These are phyloP conservation scores for Chromera velia DNA, from an alignment of 73 alveolate genomes.

Conservation along the genomic window DNA sequence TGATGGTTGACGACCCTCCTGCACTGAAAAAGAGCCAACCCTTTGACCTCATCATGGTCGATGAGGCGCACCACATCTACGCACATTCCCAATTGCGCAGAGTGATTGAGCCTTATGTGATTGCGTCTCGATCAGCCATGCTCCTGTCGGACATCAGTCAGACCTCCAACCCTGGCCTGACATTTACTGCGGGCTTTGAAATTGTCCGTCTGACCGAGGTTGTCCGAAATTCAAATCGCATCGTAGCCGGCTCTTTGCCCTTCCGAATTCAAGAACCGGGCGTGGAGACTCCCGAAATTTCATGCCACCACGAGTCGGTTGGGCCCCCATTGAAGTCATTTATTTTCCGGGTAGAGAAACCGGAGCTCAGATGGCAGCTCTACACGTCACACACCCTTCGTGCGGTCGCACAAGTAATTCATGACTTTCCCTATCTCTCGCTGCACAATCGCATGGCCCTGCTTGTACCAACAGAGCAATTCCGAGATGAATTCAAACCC, in stretches of 20 bases:
- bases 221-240: slow-evolving; percentile 10
- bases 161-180: neutral
- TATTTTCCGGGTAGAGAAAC: neutral
- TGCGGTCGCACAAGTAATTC: neutral
- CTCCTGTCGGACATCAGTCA: slow-evolving; percentile 5
- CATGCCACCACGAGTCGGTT: neutral
- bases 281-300: neutral
- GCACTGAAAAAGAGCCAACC: no score
- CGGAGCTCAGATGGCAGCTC: neutral
- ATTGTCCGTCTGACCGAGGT: slow-evolving; percentile 7
- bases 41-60: neutral
- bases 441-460: slow-evolving; percentile 16
- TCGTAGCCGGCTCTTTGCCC: slow-evolving; percentile 10
- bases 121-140: neutral
- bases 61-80: slow-evolving; percentile 6
- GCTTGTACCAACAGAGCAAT: slow-evolving; percentile 1
- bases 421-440: neutral
- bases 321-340: slow-evolving; percentile 17
- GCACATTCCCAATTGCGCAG: no score
- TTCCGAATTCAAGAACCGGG: neutral
- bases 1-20: no score
- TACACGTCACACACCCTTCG: neutral
- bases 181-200: neutral
- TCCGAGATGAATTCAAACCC: no score
- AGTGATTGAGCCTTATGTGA: neutral